Evolutionary conservation across 2,329 filamentous ascomycete species (phyloP), one percentile per base, ranked within the genome.

Genomic region (Magnaporthiopsis incrustans): DNA sequence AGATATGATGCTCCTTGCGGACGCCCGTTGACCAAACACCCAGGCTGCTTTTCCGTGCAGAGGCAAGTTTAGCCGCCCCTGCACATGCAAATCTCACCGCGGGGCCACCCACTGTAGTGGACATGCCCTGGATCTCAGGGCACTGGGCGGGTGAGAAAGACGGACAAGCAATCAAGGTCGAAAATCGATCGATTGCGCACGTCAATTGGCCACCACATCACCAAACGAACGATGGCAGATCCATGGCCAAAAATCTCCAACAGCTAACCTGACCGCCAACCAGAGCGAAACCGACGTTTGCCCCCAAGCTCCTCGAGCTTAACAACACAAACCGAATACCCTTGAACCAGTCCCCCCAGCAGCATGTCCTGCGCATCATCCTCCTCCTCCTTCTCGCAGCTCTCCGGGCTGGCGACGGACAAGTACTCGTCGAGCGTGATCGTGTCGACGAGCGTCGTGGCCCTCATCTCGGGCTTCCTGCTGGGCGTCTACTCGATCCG

Each of bases 381-480:
- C 44, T 22, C 38, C 15, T 53, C 33, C 33, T 35, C 33, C 33
- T 12, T 7, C 22, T 53, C 44, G 44, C 44, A 25, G 44, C 44
- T 53, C 22, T 10, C 44, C 44, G 22, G 22, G 44, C 44, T 53
- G 22, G 33, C 60, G 22, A 12, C n/a, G 15, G 60, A 61, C 61
- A 30, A 33, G 44, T 57, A 57, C 44, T 62, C 68, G 44, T 62
- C 64, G 32, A 63, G 69, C 27, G 81, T 92, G 65, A 80, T 92
- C 59, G 78, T 94, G 67, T 86, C 88, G 64, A 92, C 91, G 25
- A 87, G 88, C 68, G 83, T 96, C 67, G 78, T 94, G 64, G 85
- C 89, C 67, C 87, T 90, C 69, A 74, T 95, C 63, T 84, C 86
- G 1, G 93, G 93, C 70, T 96, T 94, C 77, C 85, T 92, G 53